phyloP scores from a whole-genome alignment of 169 alveolate species.

The Plasmodium vinckei region DNA sequence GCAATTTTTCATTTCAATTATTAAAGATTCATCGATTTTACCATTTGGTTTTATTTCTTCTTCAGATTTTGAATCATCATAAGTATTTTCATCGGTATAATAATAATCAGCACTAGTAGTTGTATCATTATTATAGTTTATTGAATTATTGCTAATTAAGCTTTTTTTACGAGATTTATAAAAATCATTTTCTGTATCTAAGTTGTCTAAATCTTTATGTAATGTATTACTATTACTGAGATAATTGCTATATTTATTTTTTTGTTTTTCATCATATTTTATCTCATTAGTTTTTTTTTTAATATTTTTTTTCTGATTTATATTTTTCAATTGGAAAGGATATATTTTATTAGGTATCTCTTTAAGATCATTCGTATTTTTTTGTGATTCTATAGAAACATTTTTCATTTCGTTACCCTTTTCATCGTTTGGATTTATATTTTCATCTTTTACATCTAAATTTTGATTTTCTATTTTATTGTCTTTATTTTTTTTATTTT shows the following conservation, averaged over 20 bases:
- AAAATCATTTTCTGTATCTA: background rate
- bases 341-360: background rate
- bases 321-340: background rate
- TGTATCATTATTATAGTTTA: conserved; percentile 8
- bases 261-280: too few species aligned
- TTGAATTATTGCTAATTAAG: background rate
- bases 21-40: conserved; percentile 55
- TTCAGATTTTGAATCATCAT: background rate
- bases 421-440: background rate
- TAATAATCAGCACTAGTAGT: background rate
- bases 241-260: too few species aligned
- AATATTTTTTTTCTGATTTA: too few species aligned
- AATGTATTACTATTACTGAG: background rate
- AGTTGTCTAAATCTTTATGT: background rate
- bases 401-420: background rate
- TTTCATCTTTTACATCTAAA: background rate
- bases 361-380: background rate
- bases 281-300: too few species aligned
- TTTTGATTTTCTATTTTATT: too few species aligned
- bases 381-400: background rate
- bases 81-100: background rate
- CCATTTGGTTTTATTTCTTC: conserved; percentile 13
- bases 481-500: conserved; percentile 5
- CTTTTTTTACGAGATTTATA: conserved; percentile 3
- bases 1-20: conserved; percentile 67